phyloP scores from a whole-genome alignment of 2,329 filamentous ascomycete genomes.

The Cladosporium phlei region DNA sequence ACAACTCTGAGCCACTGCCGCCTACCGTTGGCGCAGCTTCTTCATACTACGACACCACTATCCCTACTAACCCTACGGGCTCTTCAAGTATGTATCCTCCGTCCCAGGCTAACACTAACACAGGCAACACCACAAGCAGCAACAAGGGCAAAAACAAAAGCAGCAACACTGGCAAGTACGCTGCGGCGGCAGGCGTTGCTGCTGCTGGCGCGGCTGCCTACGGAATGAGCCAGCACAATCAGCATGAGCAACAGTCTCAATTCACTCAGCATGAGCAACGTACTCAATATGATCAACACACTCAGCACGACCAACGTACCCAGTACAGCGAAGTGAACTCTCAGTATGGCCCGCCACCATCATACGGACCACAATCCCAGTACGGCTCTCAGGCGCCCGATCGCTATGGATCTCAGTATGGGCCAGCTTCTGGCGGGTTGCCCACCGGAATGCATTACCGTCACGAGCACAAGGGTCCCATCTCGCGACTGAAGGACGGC shows the following conservation, averaged over 20 bases:
- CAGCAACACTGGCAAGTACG: conserved; percentile 42
- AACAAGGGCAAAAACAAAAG: too few species aligned
- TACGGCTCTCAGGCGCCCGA: conserved; percentile 6
- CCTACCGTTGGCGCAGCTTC: conserved; percentile 9
- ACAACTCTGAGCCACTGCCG: conserved; percentile 16
- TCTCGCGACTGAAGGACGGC: conserved; percentile 58
- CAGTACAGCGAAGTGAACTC: conserved; percentile 13
- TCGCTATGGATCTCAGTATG: conserved; percentile 6
- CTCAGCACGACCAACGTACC: background rate
- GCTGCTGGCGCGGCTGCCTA: conserved; percentile 40
- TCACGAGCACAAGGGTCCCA: conserved; percentile 53
- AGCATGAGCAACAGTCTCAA: background rate
- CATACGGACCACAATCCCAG: conserved; percentile 1
- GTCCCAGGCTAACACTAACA: conserved; percentile 37
- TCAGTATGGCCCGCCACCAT: conserved; percentile 6
- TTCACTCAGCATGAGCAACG: conserved; percentile 17
- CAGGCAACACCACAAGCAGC: too few species aligned
- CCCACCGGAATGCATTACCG: conserved; percentile 12
- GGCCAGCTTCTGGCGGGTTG: conserved; percentile 12
- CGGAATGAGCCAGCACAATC: conserved; percentile 36
- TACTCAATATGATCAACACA: conserved; percentile 29
- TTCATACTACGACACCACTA: conserved; percentile 20
- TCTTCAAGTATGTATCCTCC: conserved; percentile 42
- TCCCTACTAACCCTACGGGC: too few species aligned
- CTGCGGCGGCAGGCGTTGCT: conserved; percentile 43